These are phyloP conservation scores for Talaromyces sp. DNA, from an alignment of 2,329 filamentous ascomycete species.

Conservation along the genomic window DNA sequence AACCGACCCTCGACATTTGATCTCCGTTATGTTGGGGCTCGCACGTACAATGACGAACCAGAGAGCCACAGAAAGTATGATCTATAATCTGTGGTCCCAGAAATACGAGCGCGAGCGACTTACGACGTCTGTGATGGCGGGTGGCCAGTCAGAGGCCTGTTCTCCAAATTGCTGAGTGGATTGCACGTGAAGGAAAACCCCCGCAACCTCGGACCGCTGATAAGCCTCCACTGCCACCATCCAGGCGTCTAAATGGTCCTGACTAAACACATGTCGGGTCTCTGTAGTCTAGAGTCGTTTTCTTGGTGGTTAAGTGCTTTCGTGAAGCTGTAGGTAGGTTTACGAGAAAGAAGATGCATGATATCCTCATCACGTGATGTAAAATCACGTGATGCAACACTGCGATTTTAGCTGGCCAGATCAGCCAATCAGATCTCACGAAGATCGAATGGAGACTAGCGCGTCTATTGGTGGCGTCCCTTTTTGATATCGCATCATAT, in stretches of 20 bases:
- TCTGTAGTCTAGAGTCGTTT: too few relatives aligned
- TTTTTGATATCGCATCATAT: conserved; percentile 9
- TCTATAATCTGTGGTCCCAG: neutral
- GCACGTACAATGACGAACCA: neutral
- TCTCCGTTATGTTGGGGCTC: neutral
- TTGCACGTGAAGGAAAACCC: neutral
- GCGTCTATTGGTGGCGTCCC: conserved; percentile 2
- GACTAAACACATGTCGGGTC: neutral
- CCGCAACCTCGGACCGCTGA: neutral
- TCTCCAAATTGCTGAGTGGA: neutral
- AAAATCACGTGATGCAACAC: neutral
- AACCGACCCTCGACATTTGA: neutral
- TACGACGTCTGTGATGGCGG: neutral
- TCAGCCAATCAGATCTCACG: neutral
- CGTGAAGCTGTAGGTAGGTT: too few relatives aligned
- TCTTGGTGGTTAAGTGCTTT: too few relatives aligned
- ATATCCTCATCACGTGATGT: too few relatives aligned
- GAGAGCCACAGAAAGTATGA: neutral
- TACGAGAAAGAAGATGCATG: too few relatives aligned
- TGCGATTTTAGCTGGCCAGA: neutral
- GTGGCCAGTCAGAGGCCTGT: neutral
- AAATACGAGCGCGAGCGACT: neutral
- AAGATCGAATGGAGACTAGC: neutral
- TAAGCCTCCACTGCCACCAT: neutral
- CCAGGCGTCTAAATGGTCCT: neutral